Percentiles rank a stretch among this genome's conserved stretches.
These are phyloP conservation scores for Saccharomycodes ludwigii DNA, from an alignment of 805 yeast genomes.

Conservation along the genomic window DNA sequence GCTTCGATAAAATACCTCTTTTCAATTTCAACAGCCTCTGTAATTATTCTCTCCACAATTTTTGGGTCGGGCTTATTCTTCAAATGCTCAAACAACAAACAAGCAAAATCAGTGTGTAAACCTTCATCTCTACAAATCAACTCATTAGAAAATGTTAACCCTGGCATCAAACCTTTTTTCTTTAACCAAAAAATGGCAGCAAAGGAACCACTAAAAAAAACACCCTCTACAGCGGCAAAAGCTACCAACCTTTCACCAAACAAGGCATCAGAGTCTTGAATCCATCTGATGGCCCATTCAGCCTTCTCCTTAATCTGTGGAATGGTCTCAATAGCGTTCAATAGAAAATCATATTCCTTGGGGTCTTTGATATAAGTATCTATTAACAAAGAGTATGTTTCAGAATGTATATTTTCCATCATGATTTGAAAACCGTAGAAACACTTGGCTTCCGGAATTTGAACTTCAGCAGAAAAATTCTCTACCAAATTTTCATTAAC, in stretches of 20 bases:
- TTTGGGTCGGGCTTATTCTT: slow-evolving; percentile 74
- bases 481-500: slow-evolving; percentile 96
- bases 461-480: slow-evolving; percentile 95
- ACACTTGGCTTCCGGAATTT: slow-evolving; percentile 94
- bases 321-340: slow-evolving; percentile 91
- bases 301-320: slow-evolving; percentile 97
- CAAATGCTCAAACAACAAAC: slow-evolving; percentile 85
- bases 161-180: slow-evolving; percentile 99
- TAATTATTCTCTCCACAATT: slow-evolving; percentile 74
- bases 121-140: slow-evolving; percentile 98
- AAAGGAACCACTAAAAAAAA: slow-evolving; percentile 95
- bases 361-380: slow-evolving; percentile 96
- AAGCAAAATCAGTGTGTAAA: slow-evolving; percentile 96
- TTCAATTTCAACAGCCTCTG: slow-evolving; percentile 93
- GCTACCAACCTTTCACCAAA: slow-evolving; percentile 96
- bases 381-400: slow-evolving; percentile 87
- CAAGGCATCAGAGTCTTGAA: slow-evolving; percentile 72
- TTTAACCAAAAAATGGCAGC: slow-evolving; percentile 98
- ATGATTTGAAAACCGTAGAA: slow-evolving; percentile 98
- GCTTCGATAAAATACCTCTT: slow-evolving; percentile 93
- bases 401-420: slow-evolving; percentile 99
- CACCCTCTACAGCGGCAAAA: slow-evolving; percentile 98
- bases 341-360: slow-evolving; percentile 77
- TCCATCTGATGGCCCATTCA: slow-evolving; percentile 98
- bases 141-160: slow-evolving; percentile 94